Evolutionary conservation across 2,329 filamentous ascomycete species (phyloP).

Genomic region (Hypoxylon sp.): DNA sequence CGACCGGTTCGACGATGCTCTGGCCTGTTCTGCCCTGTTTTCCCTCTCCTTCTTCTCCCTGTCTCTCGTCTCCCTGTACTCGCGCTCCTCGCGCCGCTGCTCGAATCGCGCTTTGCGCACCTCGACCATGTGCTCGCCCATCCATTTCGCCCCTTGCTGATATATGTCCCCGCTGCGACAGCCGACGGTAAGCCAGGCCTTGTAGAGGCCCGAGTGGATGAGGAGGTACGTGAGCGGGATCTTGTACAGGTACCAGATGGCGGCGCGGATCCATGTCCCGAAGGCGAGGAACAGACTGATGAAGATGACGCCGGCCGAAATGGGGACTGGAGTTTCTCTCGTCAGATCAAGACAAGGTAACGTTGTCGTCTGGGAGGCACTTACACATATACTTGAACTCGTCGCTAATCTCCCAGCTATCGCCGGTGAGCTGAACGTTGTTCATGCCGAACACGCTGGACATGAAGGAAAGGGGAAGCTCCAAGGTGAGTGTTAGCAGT

Average conservation of each 20-base stretch:
- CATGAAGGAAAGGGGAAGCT: constrained; percentile 50
- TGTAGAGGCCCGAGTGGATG: constrained; percentile 3
- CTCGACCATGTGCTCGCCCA: background rate
- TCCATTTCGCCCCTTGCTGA: background rate
- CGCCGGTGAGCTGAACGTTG: constrained; percentile 27
- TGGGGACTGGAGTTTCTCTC: constrained; percentile 23
- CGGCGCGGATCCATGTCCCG: constrained; percentile 8
- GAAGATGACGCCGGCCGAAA: constrained; percentile 37
- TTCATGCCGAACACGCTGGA: constrained; percentile 52
- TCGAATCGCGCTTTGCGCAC: background rate
- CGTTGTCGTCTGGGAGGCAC: background rate
- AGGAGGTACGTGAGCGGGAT: background rate
- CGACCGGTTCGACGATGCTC: background rate
- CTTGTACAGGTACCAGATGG: constrained; percentile 12
- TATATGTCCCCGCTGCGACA: background rate
- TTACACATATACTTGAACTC: constrained; percentile 11
- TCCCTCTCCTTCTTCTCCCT: background rate
- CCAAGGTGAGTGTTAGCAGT: background rate
- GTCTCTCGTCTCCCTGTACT: background rate
- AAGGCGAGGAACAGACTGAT: constrained; percentile 36
- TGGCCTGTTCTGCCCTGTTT: too few relatives aligned
- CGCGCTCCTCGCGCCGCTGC: background rate
- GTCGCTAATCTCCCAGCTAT: constrained; percentile 15
- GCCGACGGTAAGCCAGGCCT: constrained; percentile 4
- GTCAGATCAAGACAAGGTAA: background rate